These are phyloP conservation scores for Cymbomonas tetramitiformis DNA, from an alignment of 139 green algal species.

Conservation along the genomic window DNA sequence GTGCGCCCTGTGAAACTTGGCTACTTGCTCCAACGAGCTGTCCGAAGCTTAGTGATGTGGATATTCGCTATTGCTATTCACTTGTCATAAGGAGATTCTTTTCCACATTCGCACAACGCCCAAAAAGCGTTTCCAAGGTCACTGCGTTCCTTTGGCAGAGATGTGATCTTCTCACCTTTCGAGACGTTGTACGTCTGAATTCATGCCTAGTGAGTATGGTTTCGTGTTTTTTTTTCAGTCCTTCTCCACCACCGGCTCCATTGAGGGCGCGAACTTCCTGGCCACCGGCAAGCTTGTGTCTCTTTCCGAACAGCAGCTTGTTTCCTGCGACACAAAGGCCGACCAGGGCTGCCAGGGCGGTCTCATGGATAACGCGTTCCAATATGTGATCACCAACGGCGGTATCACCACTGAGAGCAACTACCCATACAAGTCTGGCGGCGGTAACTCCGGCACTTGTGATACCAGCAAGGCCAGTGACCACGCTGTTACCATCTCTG, in stretches of 20 bases:
- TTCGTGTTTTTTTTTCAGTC: too few species aligned
- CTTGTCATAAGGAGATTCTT: too few species aligned
- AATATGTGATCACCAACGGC: slow-evolving; percentile 26
- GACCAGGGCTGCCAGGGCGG: slow-evolving; percentile 28
- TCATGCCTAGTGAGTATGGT: too few species aligned
- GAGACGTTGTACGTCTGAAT: too few species aligned
- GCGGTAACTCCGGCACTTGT: slow-evolving; percentile 7
- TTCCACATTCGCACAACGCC: too few species aligned
- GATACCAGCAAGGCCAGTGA: slow-evolving; percentile 19
- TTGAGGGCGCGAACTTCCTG: slow-evolving; percentile 47
- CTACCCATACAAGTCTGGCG: slow-evolving; percentile 21
- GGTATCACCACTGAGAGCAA: slow-evolving; percentile 27
- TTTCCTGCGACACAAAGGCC: slow-evolving; percentile 43
- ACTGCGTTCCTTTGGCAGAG: too few species aligned
- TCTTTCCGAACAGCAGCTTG: slow-evolving; percentile 56
- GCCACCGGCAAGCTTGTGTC: slow-evolving; percentile 35
- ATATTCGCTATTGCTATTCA: too few species aligned
- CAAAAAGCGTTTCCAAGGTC: too few species aligned
- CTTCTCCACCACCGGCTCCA: slow-evolving; percentile 35
- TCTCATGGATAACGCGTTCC: slow-evolving; percentile 32
- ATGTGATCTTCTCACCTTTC: too few species aligned
- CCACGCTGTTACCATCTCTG: slow-evolving; percentile 20
- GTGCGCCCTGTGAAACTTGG: too few species aligned
- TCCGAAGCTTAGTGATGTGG: too few species aligned
- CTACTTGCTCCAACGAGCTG: too few species aligned